These are phyloP conservation scores for Botrytis pseudocinerea DNA, from an alignment of 2,329 filamentous ascomycete genomes.

Conservation along the genomic window DNA sequence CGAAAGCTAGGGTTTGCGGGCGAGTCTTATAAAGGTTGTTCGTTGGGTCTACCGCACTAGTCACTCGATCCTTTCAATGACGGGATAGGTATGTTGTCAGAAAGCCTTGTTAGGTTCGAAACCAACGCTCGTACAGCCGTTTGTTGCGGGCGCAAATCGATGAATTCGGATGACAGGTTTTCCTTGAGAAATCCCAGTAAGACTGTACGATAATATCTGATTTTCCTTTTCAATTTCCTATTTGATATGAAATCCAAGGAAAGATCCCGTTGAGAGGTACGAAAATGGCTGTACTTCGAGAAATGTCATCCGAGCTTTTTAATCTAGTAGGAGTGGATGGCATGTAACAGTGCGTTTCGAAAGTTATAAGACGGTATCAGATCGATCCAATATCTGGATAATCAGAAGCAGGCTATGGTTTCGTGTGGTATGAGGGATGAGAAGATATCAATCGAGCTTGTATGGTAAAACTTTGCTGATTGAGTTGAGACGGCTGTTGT, in stretches of 20 bases:
- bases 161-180: slow-evolving; percentile 33
- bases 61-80: slow-evolving; percentile 2
- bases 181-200: slow-evolving; percentile 33
- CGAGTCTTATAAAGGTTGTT: slow-evolving; percentile 36
- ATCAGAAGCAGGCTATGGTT: slow-evolving; percentile 52
- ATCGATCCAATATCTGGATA: slow-evolving; percentile 30
- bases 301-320: slow-evolving; percentile 41
- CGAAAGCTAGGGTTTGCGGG: slow-evolving; percentile 39
- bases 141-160: slow-evolving; percentile 27
- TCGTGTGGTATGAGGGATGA: slow-evolving; percentile 39
- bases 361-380: slow-evolving; percentile 11
- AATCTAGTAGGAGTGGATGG: slow-evolving; percentile 40
- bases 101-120: slow-evolving; percentile 20
- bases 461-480: not conserved
- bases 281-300: slow-evolving; percentile 30
- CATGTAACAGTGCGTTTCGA: slow-evolving; percentile 50
- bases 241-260: not conserved
- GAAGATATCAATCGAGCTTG: not conserved
- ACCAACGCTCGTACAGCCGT: slow-evolving; percentile 31
- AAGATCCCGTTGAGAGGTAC: not conserved
- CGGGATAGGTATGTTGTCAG: slow-evolving; percentile 1
- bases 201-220: not conserved
- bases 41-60: slow-evolving; percentile 1
- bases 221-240: not conserved
- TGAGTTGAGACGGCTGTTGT: slow-evolving; percentile 23